Evolutionary conservation across 768 basidiomycete genomes (phyloP).

Genomic region (Boletus insuetus): DNA sequence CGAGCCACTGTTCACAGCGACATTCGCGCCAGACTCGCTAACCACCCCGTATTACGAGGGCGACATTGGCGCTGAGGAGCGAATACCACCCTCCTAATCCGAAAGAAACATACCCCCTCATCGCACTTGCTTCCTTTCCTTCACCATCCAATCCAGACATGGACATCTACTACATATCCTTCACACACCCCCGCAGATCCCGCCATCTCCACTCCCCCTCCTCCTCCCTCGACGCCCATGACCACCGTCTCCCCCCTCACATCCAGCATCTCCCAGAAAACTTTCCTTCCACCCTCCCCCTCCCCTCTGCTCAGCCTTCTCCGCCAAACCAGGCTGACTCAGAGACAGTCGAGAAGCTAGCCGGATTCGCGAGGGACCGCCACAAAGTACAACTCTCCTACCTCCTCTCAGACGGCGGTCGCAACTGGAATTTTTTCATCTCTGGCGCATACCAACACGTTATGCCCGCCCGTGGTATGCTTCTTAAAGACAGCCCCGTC

Average conservation of each 20-base stretch:
- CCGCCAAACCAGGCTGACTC: constrained; percentile 46
- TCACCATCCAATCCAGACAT: constrained; percentile 37
- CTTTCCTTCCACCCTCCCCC: constrained; percentile 37
- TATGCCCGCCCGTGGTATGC: constrained; percentile 83
- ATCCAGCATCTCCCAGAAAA: constrained; percentile 33
- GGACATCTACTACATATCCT: constrained; percentile 95
- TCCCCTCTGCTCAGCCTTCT: constrained; percentile 35
- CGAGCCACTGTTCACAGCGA: constrained; percentile 6
- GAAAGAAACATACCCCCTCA: constrained; percentile 19
- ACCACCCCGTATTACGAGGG: neutral
- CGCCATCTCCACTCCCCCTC: constrained; percentile 58
- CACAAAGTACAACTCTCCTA: constrained; percentile 86
- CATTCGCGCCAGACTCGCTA: neutral
- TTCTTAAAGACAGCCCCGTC: constrained; percentile 86
- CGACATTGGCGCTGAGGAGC: constrained; percentile 20
- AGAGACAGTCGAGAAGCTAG: constrained; percentile 79
- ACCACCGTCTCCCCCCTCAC: constrained; percentile 45
- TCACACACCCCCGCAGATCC: constrained; percentile 85
- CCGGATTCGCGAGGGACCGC: constrained; percentile 71
- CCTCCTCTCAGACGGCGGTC: constrained; percentile 60
- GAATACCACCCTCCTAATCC: constrained; percentile 29
- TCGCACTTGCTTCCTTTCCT: neutral
- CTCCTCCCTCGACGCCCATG: constrained; percentile 62
- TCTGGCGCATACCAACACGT: constrained; percentile 92
- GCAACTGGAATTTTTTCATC: constrained; percentile 86